Evolutionary conservation across 495 filamentous ascomycete genomes (phyloP), one percentile per base, ranked within the genome.

Genomic region (Penicillium subrubescens): DNA sequence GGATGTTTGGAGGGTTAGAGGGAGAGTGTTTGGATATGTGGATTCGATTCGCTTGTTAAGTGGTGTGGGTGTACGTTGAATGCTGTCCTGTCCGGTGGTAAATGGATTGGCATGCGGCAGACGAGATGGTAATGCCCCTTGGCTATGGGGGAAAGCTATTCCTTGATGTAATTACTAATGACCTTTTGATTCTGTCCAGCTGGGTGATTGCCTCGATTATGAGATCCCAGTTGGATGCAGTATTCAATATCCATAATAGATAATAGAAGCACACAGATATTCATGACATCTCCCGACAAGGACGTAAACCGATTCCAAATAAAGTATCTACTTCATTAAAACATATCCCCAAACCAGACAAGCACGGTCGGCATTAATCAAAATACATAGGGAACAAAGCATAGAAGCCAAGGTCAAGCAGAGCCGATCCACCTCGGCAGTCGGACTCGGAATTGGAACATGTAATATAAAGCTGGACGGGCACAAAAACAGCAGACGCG

Each of bases 81-180:
- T 35, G 53, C 5, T 37, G 31, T 56, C 12, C 5, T 37, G 31
- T 56, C 12, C n/a, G 56, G 2, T 8, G 56, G 39, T 3, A 37
- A 17, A 29, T 43, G 56, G 23, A 56, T 3, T 35, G 53, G 56
- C 10, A 3, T 58, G 37, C n/a, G 1, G 17, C 31, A 43, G 63
- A 65, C 51, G 63, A 60, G 61, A 65, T 55, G 63, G 66, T 60
- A 54, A 34, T 59, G 46, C 46, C 62, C 57, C 55, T 37, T 59
- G 58, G 29, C 7, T 53, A 17, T n/a, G 50, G 41, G 29, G 21
- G 17, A 29, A 29, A 37, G 4, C 25, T n/a, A n/a, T n/a, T 52
- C 48, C 46, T 5, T 31, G 33, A 67, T 70, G 70, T 70, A 70
- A 70, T 72, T 70, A 65, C 57, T 72, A 72, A 72, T 72, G 70